Base-by-base conservation (phyloP, 2,329 filamentous ascomycete species). In the Aspergillus ruber region DNA sequence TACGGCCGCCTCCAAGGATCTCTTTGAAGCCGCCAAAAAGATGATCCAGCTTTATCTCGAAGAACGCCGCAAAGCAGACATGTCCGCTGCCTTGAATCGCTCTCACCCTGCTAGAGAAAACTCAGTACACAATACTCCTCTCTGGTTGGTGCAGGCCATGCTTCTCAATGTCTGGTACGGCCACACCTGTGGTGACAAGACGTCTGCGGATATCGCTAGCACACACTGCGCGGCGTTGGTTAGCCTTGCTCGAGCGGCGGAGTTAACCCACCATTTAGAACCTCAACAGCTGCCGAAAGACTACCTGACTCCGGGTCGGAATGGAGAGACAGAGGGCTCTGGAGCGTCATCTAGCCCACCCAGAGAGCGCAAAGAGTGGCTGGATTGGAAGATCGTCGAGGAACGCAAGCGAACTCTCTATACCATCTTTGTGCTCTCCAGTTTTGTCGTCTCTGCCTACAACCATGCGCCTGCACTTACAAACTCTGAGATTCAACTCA, bases 91-190 rank as follows among this genome's bases (percentile, higher is more conserved):
- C 4, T 68, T 81, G 20, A 79, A 75, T 45, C 77, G 79, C 6
- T 71, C 76, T 10, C 73, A 68, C 50, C 72, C 76, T 40, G 64
- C 68, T 15, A 70, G 75, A 46, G 85, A 88, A 49, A 78, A 78
- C 43, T 77, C 82, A 13, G 79, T 83, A 35, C 83, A 88, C 56
- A 91, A 81, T 46, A 83, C 90, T 2, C 91, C 91, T 0, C 77
- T 96, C 36, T 97, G 91, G 90, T 78, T 98, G 21, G 90, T 97
- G 13, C 93, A 97, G 68, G 89, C 91, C 0, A 97, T 97, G 91
- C 75, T 97, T 7, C 77, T 98, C 44, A 97, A 95, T 63, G 88
- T 97, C 33, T 87, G 96, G 13, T 97, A 95, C 64, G 91, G 91
- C 12, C 88, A 96, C 67, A 94, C 95, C 56, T 95, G 90, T 64